These are phyloP conservation scores for Berkeleyomyces rouxiae DNA, from an alignment of 2,329 filamentous ascomycete genomes.

Conservation along the genomic window DNA sequence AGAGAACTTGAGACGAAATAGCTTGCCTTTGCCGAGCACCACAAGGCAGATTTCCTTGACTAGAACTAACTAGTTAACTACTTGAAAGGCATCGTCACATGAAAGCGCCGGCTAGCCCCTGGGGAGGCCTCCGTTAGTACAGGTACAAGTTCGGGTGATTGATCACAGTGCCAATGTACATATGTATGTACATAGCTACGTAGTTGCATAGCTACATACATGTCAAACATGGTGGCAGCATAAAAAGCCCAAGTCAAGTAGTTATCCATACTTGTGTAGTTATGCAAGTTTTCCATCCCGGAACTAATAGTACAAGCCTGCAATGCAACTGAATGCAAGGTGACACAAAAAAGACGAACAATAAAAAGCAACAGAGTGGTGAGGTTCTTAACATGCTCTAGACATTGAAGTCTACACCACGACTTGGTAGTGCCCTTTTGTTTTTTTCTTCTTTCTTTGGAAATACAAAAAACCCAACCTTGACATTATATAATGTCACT, in stretches of 20 bases:
- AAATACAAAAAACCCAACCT: neutral
- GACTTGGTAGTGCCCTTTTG: neutral
- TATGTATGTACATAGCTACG: neutral
- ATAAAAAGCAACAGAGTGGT: neutral
- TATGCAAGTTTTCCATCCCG: too few species aligned
- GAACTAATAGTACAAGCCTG: too few species aligned
- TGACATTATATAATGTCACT: constrained; percentile 50
- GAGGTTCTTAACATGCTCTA: neutral
- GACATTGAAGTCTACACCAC: neutral
- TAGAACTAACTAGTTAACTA: neutral
- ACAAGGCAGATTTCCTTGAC: neutral
- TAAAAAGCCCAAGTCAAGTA: too few species aligned
- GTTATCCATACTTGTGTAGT: too few species aligned
- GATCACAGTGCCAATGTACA: neutral
- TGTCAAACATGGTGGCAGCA: too few species aligned
- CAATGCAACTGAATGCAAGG: neutral
- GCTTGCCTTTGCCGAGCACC: neutral
- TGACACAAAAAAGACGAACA: neutral
- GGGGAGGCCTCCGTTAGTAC: neutral
- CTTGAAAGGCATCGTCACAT: neutral
- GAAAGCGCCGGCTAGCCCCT: neutral
- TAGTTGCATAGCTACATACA: neutral
- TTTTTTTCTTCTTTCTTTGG: neutral
- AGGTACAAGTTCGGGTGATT: too few species aligned
- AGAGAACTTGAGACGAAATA: neutral